phyloP scores from a whole-genome alignment of 345 rosid species.

The Lepidium didymum region DNA sequence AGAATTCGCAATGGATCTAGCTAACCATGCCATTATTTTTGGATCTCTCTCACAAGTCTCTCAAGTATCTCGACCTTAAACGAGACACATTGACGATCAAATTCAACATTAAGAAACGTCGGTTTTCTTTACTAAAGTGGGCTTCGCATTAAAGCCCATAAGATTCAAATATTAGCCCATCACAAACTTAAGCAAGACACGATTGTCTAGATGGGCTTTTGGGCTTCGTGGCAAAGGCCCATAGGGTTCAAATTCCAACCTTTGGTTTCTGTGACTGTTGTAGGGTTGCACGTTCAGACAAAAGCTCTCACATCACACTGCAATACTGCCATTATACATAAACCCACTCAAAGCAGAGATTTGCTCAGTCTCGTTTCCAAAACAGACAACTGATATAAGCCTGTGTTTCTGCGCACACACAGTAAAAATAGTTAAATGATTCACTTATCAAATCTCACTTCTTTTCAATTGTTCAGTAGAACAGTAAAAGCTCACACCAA shows the following conservation, averaged over 20 bases:
- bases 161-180: background rate
- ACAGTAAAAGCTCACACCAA: conserved; percentile 8
- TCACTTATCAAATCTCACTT: conserved; percentile 29
- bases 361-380: conserved; percentile 16
- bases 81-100: conserved; percentile 9
- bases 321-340: background rate
- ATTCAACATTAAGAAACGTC: background rate
- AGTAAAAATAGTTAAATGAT: conserved; percentile 10
- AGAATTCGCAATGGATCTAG: conserved; percentile 74
- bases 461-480: conserved; percentile 23
- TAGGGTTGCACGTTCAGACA: background rate
- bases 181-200: too few relatives aligned
- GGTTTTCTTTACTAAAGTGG: background rate
- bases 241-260: background rate
- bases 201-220: background rate
- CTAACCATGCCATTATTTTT: conserved; percentile 70
- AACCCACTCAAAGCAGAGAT: conserved; percentile 25
- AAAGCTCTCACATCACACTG: conserved; percentile 17
- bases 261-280: background rate
- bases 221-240: background rate
- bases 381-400: conserved; percentile 1
- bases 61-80: background rate
- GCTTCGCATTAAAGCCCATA: conserved; percentile 1
- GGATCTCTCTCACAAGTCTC: background rate
- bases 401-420: background rate